A percentile compares a stretch with the other conserved stretches of the same genome.
Evolutionary conservation across 108 stramenopile species (phyloP).

Genomic region (Bacterosira constricta): DNA sequence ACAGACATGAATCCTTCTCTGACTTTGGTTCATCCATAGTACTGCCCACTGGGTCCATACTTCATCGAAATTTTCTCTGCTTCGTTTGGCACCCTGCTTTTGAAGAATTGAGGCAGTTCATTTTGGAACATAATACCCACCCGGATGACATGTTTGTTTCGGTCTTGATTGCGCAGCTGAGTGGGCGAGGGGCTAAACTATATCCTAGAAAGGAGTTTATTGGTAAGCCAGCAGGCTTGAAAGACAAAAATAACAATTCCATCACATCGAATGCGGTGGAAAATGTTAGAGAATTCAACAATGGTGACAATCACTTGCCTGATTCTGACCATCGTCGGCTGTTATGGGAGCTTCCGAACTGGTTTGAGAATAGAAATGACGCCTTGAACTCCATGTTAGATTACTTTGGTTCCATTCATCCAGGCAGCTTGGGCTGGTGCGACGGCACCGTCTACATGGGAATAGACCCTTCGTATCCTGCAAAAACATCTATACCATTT

Average conservation of each 20-base stretch:
- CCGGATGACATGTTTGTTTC: conserved; percentile 81
- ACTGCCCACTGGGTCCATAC: conserved; percentile 26
- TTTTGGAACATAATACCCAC: conserved; percentile 63
- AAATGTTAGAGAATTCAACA: conserved; percentile 9
- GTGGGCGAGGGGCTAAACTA: conserved; percentile 57
- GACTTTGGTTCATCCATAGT: conserved; percentile 65
- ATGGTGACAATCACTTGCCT: not conserved
- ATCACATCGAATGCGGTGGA: no score
- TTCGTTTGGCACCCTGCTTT: conserved; percentile 78
- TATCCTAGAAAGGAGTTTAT: conserved; percentile 36
- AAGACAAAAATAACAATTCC: not conserved
- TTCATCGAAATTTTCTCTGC: conserved; percentile 69
- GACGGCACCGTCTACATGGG: conserved; percentile 50
- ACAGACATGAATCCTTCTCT: conserved; percentile 66
- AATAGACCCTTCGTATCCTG: not conserved
- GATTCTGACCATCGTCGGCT: conserved; percentile 29
- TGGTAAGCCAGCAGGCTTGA: not conserved
- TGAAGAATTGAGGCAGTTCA: conserved; percentile 60
- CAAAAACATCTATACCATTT: not conserved
- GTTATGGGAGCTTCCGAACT: conserved; percentile 32
- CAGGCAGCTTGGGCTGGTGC: conserved; percentile 75
- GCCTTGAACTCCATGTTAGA: conserved; percentile 61
- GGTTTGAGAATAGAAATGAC: conserved; percentile 57
- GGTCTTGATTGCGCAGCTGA: conserved; percentile 61
- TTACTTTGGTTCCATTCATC: conserved; percentile 75